phyloP scores from a whole-genome alignment of 441 rosid species.

The Capsella rubella region DNA sequence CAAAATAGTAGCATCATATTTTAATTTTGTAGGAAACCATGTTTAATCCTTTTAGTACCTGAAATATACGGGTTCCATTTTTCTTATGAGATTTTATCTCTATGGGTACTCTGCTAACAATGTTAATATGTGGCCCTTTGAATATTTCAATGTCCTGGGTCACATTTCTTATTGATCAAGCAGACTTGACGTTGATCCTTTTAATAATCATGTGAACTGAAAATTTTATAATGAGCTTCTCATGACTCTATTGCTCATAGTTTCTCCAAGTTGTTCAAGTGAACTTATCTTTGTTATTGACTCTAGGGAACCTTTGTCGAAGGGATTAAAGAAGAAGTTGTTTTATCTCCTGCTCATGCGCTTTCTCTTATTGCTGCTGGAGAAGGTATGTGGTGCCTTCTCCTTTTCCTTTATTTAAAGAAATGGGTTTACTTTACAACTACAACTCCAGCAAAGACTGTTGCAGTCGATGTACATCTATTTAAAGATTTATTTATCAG shows the following conservation, averaged over 20 bases:
- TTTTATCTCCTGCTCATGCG: conserved; percentile 98
- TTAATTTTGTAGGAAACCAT: conserved; percentile 13
- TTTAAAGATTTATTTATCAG: conserved; percentile 4
- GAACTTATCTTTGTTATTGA: conserved; percentile 38
- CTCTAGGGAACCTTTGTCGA: conserved; percentile 97
- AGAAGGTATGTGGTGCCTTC: conserved; percentile 75
- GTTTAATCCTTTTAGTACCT: conserved; percentile 1
- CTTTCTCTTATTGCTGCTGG: conserved; percentile 99
- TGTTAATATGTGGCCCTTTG: conserved; percentile 7
- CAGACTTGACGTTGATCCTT: conserved; percentile 29
- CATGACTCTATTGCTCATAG: conserved; percentile 12
- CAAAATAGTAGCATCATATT: conserved; percentile 9
- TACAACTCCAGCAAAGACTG: conserved; percentile 12
- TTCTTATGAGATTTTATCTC: conserved; percentile 8
- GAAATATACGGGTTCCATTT: conserved; percentile 11
- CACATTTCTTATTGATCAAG: conserved; percentile 20
- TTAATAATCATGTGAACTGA: conserved; percentile 5
- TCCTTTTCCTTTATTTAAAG: conserved; percentile 34
- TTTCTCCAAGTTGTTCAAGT: conserved; percentile 2
- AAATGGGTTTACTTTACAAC: conserved; percentile 23
- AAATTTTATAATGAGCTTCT: conserved; percentile 12
- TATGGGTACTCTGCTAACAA: conserved; percentile 3
- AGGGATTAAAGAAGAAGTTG: conserved; percentile 99
- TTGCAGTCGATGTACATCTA: conserved; percentile 19
- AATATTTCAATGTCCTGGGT: background rate